phyloP scores from a whole-genome alignment of 2,329 filamentous ascomycete species.

The Aspergillus puulaauensis region DNA sequence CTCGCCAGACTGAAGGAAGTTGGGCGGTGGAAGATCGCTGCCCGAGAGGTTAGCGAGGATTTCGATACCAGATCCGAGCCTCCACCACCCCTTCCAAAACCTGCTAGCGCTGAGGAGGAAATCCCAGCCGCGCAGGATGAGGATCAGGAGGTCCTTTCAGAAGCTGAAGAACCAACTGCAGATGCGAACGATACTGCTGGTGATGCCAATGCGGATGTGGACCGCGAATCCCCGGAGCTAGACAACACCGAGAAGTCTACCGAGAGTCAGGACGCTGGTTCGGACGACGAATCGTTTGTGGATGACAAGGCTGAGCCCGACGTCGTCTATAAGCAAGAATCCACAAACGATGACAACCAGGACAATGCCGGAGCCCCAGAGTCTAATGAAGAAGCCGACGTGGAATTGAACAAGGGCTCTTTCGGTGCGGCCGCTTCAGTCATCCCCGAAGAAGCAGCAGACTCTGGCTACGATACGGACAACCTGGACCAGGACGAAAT shows the following conservation, averaged over 20 bases:
- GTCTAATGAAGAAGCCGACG: background rate
- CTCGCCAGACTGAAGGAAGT: constrained; percentile 79
- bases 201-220: background rate
- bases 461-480: constrained; percentile 11
- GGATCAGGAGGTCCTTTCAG: background rate
- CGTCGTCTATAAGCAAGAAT: background rate
- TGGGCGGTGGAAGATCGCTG: constrained; percentile 77
- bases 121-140: constrained; percentile 13
- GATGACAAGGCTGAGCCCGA: background rate
- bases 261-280: background rate
- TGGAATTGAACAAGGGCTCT: constrained; percentile 29
- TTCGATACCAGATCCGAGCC: constrained; percentile 64
- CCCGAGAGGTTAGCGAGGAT: constrained; percentile 72
- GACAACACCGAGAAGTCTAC: background rate
- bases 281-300: background rate
- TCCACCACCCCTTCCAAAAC: constrained; percentile 33
- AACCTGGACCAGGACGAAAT: background rate
- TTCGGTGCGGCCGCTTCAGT: constrained; percentile 56
- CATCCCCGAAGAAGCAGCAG: constrained; percentile 40
- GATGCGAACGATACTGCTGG: background rate
- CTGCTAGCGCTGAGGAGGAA: constrained; percentile 7
- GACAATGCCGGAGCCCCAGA: background rate
- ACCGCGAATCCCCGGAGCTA: background rate
- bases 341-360: background rate
- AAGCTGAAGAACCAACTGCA: background rate